phyloP scores from a whole-genome alignment of 805 yeast genomes.

The Debaryomyces prosopidis region DNA sequence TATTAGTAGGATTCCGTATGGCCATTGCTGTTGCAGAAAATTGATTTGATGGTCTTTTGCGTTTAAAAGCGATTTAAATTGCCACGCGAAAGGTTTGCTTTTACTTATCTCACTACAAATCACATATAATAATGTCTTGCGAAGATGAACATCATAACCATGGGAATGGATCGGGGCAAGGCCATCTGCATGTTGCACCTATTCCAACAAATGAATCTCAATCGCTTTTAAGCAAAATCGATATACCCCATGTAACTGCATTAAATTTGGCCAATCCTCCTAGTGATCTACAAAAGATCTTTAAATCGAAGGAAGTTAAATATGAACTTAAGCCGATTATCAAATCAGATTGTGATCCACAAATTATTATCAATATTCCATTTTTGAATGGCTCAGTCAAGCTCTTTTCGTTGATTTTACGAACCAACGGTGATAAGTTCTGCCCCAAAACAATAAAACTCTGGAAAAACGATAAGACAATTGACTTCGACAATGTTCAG shows the following conservation, averaged over 20 bases:
- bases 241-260: slow-evolving; percentile 58
- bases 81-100: neutral
- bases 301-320: slow-evolving; percentile 53
- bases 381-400: slow-evolving; percentile 71
- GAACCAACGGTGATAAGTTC: slow-evolving; percentile 60
- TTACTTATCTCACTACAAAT: neutral
- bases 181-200: slow-evolving; percentile 53
- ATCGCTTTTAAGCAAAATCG: slow-evolving; percentile 62
- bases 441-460: slow-evolving; percentile 73
- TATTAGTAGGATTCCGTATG: slow-evolving; percentile 26
- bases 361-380: slow-evolving; percentile 74
- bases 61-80: neutral
- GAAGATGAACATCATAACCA: slow-evolving; percentile 29
- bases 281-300: slow-evolving; percentile 50
- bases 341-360: slow-evolving; percentile 81
- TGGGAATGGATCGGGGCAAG: slow-evolving; percentile 32
- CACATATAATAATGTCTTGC: slow-evolving; percentile 23
- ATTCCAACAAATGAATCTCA: slow-evolving; percentile 70
- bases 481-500: slow-evolving; percentile 71
- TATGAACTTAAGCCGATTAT: slow-evolving; percentile 46
- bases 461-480: slow-evolving; percentile 64
- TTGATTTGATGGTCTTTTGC: no score
- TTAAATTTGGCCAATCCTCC: slow-evolving; percentile 59
- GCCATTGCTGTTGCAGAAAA: neutral
- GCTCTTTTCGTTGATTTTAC: slow-evolving; percentile 67